phyloP scores from a whole-genome alignment of 352 stramenopile genomes.

The Phytophthora syringae region DNA sequence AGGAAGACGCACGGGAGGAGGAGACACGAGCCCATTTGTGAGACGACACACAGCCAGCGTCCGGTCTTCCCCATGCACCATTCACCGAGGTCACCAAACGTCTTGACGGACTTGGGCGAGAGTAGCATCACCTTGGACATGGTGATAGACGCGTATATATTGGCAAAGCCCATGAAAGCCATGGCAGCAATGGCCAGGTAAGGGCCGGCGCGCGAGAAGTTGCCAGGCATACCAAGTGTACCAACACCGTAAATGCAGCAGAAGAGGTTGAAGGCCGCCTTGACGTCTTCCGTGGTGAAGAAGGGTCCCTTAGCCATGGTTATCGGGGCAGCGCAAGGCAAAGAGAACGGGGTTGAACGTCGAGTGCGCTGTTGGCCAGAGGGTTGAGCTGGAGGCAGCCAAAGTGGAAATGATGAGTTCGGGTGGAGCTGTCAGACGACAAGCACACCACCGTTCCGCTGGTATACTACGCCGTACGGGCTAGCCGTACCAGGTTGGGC shows the following conservation, averaged over 20 bases:
- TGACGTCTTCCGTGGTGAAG: conserved; percentile 49
- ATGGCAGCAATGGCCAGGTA: conserved; percentile 35
- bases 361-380: not conserved
- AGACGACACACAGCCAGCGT: conserved; percentile 45
- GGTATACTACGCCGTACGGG: too few relatives aligned
- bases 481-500: too few relatives aligned
- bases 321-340: not conserved
- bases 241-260: too few relatives aligned
- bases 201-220: not conserved
- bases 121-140: conserved; percentile 50
- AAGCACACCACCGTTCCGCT: too few relatives aligned
- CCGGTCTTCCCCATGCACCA: conserved; percentile 53
- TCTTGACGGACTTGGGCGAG: conserved; percentile 50
- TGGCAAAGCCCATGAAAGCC: conserved; percentile 53
- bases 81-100: conserved; percentile 57
- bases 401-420: conserved; percentile 1
- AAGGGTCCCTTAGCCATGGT: conserved; percentile 10
- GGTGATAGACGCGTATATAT: conserved; percentile 45
- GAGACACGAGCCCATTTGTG: conserved; percentile 50
- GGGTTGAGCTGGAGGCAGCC: not conserved
- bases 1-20: conserved; percentile 56
- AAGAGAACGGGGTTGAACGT: too few relatives aligned
- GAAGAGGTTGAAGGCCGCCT: too few relatives aligned
- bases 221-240: too few relatives aligned
- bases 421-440: not conserved